phyloP scores from a whole-genome alignment of 345 rosid genomes.

The Citrus maxima region DNA sequence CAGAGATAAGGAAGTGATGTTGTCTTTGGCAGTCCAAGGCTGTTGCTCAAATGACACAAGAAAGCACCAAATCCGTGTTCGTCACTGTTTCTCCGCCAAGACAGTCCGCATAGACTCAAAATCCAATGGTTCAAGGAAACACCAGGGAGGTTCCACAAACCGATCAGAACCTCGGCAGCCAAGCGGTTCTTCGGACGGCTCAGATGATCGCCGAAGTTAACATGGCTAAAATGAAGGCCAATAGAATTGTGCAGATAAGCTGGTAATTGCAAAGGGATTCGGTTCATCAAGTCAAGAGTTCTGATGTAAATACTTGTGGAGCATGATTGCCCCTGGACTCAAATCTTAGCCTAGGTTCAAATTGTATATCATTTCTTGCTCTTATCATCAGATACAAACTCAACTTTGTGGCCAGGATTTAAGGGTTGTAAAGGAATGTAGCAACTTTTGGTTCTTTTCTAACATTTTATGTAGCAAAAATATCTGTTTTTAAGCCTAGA shows the following conservation, averaged over 20 bases:
- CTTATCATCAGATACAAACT: slow-evolving; percentile 1
- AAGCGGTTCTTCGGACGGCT: slow-evolving; percentile 19
- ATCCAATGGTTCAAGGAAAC: slow-evolving; percentile 30
- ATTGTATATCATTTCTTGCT: neutral
- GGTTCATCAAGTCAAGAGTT: slow-evolving; percentile 12
- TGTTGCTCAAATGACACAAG: slow-evolving; percentile 56
- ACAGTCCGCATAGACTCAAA: slow-evolving; percentile 37
- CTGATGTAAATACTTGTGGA: slow-evolving; percentile 29
- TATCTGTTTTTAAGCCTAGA: neutral
- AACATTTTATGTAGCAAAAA: neutral
- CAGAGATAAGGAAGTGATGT: slow-evolving; percentile 77
- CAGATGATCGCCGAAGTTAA: slow-evolving; percentile 20
- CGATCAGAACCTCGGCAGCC: slow-evolving; percentile 24
- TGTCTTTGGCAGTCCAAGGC: slow-evolving; percentile 66
- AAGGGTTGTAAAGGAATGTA: neutral
- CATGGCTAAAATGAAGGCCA: slow-evolving; percentile 10
- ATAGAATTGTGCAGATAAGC: slow-evolving; percentile 7
- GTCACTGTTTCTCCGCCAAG: slow-evolving; percentile 76
- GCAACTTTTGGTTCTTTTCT: neutral
- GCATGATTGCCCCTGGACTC: neutral
- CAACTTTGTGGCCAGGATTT: neutral
- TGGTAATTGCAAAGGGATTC: slow-evolving; percentile 7
- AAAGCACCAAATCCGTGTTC: slow-evolving; percentile 58
- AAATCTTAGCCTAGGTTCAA: neutral
- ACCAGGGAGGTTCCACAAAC: slow-evolving; percentile 26